A percentile compares a stretch with the other conserved stretches of the same genome.
Evolutionary conservation across 257 asterid species (phyloP).

Genomic region (Galeopsis tetrahit): DNA sequence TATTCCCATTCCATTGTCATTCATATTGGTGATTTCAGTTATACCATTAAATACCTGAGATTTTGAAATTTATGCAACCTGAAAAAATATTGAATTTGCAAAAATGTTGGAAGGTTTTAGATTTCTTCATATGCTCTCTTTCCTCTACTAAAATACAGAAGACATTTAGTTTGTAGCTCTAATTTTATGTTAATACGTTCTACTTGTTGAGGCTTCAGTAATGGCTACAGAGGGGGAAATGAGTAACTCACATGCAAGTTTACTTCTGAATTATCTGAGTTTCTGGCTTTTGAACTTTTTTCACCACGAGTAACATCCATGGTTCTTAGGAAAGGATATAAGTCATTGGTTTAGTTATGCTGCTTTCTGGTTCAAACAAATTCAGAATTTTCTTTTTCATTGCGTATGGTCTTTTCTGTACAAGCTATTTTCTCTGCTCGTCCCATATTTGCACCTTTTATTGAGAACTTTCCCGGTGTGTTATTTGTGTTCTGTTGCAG

Average conservation of each 20-base stretch:
- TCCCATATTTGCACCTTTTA: constrained; percentile 19
- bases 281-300: constrained; percentile 13
- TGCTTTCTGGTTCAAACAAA: constrained; percentile 23
- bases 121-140: neutral
- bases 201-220: constrained; percentile 14
- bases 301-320: neutral
- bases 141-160: constrained; percentile 14
- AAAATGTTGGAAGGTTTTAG: constrained; percentile 18
- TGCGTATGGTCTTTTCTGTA: neutral
- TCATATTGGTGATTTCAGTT: constrained; percentile 14
- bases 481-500: constrained; percentile 48
- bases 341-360: constrained; percentile 17
- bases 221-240: neutral
- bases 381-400: neutral
- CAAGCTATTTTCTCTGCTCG: constrained; percentile 18
- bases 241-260: neutral
- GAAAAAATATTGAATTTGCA: neutral
- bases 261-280: neutral
- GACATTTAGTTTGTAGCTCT: constrained; percentile 2
- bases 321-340: constrained; percentile 6
- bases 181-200: neutral
- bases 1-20: constrained; percentile 29
- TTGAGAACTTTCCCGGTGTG: constrained; percentile 14
- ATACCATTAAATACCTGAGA: constrained; percentile 9
- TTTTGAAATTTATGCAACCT: constrained; percentile 12